These are phyloP conservation scores for Fusarium albidum DNA, from an alignment of 2,329 filamentous ascomycete species.

Conservation along the genomic window DNA sequence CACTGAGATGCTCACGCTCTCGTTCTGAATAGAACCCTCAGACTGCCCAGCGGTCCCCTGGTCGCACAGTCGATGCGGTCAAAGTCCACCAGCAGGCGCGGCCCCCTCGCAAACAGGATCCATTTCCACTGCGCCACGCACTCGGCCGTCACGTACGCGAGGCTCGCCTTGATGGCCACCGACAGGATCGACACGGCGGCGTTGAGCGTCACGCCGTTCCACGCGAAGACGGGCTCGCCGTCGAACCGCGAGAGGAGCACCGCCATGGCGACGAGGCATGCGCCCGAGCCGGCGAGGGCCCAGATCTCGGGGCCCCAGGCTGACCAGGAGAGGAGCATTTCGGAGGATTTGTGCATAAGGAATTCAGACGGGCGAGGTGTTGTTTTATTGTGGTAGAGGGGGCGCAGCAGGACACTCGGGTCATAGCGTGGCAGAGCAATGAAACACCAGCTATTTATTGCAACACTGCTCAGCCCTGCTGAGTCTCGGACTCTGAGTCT, in stretches of 20 bases:
- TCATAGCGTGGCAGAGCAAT: too few relatives aligned
- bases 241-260: conserved; percentile 10
- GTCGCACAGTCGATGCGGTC: conserved; percentile 26
- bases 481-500: too few relatives aligned
- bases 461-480: too few relatives aligned
- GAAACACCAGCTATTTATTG: too few relatives aligned
- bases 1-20: conserved; percentile 24
- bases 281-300: conserved; percentile 8
- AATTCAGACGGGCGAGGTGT: too few relatives aligned
- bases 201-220: conserved; percentile 30
- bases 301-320: conserved; percentile 13
- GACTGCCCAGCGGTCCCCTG: conserved; percentile 22
- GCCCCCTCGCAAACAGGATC: conserved; percentile 19
- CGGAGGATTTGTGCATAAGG: too few relatives aligned
- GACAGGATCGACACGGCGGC: conserved; percentile 27
- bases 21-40: conserved; percentile 9
- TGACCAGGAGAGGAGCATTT: not conserved
- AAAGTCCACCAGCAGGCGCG: conserved; percentile 28
- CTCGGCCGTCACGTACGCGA: conserved; percentile 15
- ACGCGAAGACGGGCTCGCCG: conserved; percentile 18
- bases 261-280: conserved; percentile 11
- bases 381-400: too few relatives aligned
- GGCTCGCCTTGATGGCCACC: conserved; percentile 13
- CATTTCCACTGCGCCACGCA: conserved; percentile 34
- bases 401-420: too few relatives aligned